phyloP scores from a whole-genome alignment of 345 rosid species.

The Carallia pectinifolia region DNA sequence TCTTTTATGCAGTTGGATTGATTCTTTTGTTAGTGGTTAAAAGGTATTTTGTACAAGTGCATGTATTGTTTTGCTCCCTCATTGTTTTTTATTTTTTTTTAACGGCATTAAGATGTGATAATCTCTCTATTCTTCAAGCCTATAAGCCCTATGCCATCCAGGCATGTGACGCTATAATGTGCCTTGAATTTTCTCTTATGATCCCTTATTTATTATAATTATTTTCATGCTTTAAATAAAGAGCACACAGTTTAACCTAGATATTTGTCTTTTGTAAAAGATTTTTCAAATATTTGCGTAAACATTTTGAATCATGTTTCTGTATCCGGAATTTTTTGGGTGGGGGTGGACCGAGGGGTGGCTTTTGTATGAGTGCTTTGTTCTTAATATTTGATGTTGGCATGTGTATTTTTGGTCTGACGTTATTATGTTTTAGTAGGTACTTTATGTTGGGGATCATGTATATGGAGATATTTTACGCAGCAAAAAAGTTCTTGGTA shows the following conservation, averaged over 20 bases:
- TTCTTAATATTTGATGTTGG: not conserved
- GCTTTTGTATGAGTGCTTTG: not conserved
- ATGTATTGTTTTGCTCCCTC: too few species aligned
- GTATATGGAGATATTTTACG: constrained; percentile 96
- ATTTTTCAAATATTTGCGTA: too few species aligned
- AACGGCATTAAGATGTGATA: not conserved
- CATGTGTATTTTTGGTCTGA: constrained; percentile 13
- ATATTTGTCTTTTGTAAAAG: too few species aligned
- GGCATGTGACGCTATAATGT: not conserved
- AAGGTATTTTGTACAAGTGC: too few species aligned
- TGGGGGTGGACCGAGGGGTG: not conserved
- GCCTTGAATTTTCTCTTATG: not conserved
- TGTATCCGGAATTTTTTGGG: too few species aligned
- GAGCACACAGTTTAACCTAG: too few species aligned
- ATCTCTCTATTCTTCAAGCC: too few species aligned
- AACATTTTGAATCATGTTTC: too few species aligned
- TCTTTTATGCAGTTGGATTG: constrained; percentile 1
- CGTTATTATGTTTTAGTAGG: constrained; percentile 41
- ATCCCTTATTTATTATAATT: too few species aligned
- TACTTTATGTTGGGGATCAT: constrained; percentile 96
- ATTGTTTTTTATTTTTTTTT: not conserved
- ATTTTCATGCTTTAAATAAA: too few species aligned
- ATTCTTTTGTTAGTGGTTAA: not conserved
- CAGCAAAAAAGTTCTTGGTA: constrained; percentile 96
- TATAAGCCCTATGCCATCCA: not conserved